Conservation (phyloP, 352 stramenopile genomes). For the Thraustochytrium sp. region DNA sequence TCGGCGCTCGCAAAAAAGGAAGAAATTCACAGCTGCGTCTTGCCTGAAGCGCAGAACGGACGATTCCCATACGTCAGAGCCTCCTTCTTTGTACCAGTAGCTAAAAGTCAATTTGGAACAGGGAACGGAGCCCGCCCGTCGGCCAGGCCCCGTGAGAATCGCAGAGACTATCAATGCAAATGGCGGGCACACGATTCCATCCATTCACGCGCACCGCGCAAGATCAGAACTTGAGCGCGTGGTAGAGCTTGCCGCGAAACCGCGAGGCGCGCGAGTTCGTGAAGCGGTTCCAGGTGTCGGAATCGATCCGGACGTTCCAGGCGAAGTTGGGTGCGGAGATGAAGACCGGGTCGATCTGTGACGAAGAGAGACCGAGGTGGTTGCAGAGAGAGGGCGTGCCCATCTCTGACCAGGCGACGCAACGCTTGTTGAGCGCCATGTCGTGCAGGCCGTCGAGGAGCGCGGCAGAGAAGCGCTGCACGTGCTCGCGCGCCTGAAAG, state of each 20-base stretch:
- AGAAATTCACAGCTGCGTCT: too few relatives aligned
- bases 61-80: too few relatives aligned
- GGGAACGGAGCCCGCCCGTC: too few relatives aligned
- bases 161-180: too few relatives aligned
- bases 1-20: too few relatives aligned
- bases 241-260: slow-evolving; percentile 19
- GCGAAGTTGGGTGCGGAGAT: not conserved
- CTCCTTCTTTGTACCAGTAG: too few relatives aligned
- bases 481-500: slow-evolving; percentile 14
- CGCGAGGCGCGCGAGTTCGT: not conserved
- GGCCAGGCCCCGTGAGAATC: too few relatives aligned
- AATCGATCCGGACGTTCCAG: not conserved
- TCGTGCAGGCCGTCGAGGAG: not conserved
- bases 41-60: too few relatives aligned
- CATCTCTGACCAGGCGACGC: not conserved
- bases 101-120: too few relatives aligned
- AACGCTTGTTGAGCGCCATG: not conserved
- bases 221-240: slow-evolving; percentile 23
- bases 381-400: not conserved
- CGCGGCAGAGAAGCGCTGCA: not conserved
- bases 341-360: not conserved
- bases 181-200: too few relatives aligned
- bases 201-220: too few relatives aligned
- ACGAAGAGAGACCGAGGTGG: not conserved
- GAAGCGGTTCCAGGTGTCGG: not conserved